Evolutionary conservation across 352 stramenopile species (phyloP).

Genomic region (Pythium volutum): DNA sequence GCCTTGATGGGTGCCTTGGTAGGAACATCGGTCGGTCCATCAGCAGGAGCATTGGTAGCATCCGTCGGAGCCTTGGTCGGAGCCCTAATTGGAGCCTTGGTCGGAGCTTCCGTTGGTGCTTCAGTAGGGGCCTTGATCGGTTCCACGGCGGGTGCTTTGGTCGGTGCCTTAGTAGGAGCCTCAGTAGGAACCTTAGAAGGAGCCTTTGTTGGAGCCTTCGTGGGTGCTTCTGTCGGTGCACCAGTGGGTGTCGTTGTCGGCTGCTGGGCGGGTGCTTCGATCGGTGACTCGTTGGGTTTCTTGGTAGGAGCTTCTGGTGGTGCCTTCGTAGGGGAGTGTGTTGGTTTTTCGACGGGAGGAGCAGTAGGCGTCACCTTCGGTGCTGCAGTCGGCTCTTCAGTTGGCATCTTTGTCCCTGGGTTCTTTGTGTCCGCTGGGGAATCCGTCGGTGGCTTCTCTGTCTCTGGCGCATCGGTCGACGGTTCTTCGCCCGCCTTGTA

Average conservation of each 20-base stretch:
- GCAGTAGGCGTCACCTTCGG: not conserved
- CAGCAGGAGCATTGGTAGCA: not conserved
- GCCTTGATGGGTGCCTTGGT: not conserved
- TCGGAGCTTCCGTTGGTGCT: not conserved
- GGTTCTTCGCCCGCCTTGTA: conserved; percentile 8
- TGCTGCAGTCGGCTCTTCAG: not conserved
- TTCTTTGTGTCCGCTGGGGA: not conserved
- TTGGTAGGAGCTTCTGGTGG: not conserved
- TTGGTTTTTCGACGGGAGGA: not conserved
- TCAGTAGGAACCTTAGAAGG: not conserved
- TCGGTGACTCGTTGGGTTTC: not conserved
- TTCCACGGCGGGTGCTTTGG: not conserved
- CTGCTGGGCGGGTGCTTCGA: not conserved
- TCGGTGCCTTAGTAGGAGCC: conserved; percentile 1
- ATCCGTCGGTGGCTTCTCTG: conserved; percentile 11
- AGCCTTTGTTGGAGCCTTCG: not conserved
- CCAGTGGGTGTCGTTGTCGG: not conserved
- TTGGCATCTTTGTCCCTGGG: not conserved
- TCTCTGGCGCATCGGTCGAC: not conserved
- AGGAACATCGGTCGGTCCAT: too few relatives aligned
- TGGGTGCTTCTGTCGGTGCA: not conserved
- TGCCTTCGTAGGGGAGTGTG: not conserved
- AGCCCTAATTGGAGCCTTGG: not conserved
- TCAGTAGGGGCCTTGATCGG: conserved; percentile 9
- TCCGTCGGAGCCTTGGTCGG: conserved; percentile 6